These are phyloP conservation scores for Lablab purpureus DNA, from an alignment of 306 rosid species.

Conservation along the genomic window DNA sequence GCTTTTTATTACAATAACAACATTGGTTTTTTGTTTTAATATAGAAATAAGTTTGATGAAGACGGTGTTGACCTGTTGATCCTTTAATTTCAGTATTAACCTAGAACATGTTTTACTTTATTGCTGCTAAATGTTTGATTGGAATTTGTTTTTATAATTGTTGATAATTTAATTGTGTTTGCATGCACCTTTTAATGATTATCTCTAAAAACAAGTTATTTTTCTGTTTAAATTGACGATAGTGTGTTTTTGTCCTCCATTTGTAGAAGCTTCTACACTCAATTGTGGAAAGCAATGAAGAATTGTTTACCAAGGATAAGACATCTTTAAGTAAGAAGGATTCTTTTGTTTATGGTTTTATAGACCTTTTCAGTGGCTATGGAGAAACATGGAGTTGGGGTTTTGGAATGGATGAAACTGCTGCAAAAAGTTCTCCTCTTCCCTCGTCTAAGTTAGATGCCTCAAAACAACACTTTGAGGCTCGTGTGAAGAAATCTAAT, in stretches of 20 bases:
- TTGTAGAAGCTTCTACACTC: slow-evolving; percentile 61
- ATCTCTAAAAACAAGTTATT: slow-evolving; percentile 27
- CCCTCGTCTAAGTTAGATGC: slow-evolving; percentile 52
- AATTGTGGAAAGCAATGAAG: slow-evolving; percentile 54
- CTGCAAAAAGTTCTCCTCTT: slow-evolving; percentile 54
- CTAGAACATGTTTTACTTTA: slow-evolving; percentile 8
- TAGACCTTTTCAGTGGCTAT: slow-evolving; percentile 91
- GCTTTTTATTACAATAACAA: slow-evolving; percentile 13
- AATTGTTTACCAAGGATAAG: slow-evolving; percentile 61
- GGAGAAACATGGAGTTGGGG: slow-evolving; percentile 95
- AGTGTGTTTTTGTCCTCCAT: slow-evolving; percentile 43
- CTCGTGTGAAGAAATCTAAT: slow-evolving; percentile 58
- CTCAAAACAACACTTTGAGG: slow-evolving; percentile 52
- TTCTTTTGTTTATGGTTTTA: slow-evolving; percentile 81
- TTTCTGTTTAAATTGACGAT: slow-evolving; percentile 38
- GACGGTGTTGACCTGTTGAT: slow-evolving; percentile 25
- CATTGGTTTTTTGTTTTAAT: slow-evolving; percentile 10
- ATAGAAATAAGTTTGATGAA: slow-evolving; percentile 34
- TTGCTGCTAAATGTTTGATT: slow-evolving; percentile 33
- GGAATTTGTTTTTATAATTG: slow-evolving; percentile 31
- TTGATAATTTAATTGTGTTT: slow-evolving; percentile 17
- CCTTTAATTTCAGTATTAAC: slow-evolving; percentile 30
- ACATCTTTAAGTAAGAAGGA: slow-evolving; percentile 61
- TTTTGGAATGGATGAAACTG: slow-evolving; percentile 71
- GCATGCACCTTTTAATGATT: slow-evolving; percentile 23